Evolutionary conservation across 805 yeast genomes (phyloP), one percentile per base, ranked within the genome.

Genomic region (Cyberlindnera euphorbiae): DNA sequence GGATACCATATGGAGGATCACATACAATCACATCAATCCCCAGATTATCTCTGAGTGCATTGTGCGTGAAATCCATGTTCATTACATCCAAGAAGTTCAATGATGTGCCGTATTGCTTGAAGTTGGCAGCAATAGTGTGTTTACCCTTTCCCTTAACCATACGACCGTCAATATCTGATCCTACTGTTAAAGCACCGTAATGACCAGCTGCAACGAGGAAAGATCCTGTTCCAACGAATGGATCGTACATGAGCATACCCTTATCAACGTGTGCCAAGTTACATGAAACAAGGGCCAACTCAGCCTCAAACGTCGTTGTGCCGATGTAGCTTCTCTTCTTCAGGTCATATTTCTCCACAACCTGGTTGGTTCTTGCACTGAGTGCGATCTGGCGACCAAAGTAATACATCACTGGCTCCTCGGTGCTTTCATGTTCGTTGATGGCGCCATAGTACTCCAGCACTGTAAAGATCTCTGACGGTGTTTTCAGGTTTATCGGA

Each of bases 1-100:
- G 70, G 3, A 93, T 94, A 10, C 98, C 98, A 58, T 93, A 93
- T 0, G 98, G 98, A 2, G 98, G 98, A 60, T 93, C 98, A 55
- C 97, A 88, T 2, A 90, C 75, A 5, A 93, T 90, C 1, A 84
- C 70, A 55, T 93, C 96, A 11, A 93, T 69, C 18, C 47, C 54
- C 17, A 93, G 60, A 44, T 72, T 69, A 1, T 57, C 40, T 46
- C 96, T 68, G 36, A 93, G 66, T 4, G 96, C 82, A 57, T 83
- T 82, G 56, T 93, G 88, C 3, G 97, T 93, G 59, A 93, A 93
- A 62, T 93, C 98, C 93, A 93, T 85, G 12, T 94, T 80, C 48
- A 86, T 48, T 0, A 82, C 81, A 55, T 89, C 97, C 36, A 88
- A 58, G 49, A 79, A 82, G 30, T 68, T 64, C 3, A 63, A 49